These are phyloP conservation scores for Plasmodium sp. DNA, from an alignment of 169 alveolate species.

Conservation along the genomic window DNA sequence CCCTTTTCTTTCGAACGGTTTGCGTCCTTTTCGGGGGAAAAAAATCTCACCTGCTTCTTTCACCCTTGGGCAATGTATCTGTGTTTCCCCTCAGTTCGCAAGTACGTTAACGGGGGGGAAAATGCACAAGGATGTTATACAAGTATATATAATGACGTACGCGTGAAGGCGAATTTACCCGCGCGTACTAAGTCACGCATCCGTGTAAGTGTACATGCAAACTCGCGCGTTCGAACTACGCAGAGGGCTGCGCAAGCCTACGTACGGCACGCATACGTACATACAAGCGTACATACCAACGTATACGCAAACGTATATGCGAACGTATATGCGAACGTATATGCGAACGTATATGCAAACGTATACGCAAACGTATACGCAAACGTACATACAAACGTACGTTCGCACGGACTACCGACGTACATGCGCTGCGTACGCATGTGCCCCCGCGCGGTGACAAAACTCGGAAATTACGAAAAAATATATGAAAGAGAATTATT, in stretches of 20 bases:
- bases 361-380: neutral
- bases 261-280: neutral
- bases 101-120: neutral
- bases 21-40: neutral
- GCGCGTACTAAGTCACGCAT: neutral
- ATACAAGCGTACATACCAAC: neutral
- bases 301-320: neutral
- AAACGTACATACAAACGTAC: neutral
- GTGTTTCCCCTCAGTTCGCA: neutral
- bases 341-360: neutral
- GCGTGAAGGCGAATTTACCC: neutral
- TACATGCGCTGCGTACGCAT: neutral
- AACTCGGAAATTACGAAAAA: slow-evolving; percentile 14
- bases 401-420: neutral
- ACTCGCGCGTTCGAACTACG: neutral
- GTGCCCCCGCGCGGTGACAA: neutral
- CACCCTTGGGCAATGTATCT: neutral
- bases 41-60: neutral
- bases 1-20: neutral
- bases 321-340: neutral
- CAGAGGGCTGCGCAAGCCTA: neutral
- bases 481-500: neutral
- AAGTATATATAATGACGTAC: neutral
- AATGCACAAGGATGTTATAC: neutral
- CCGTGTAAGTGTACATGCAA: neutral